Percentiles rank a stretch among this genome's conserved stretches.
These are phyloP conservation scores for Homolaphlyctis polyrhiza DNA, from an alignment of 371 early-diverging fungal genomes.

Conservation along the genomic window DNA sequence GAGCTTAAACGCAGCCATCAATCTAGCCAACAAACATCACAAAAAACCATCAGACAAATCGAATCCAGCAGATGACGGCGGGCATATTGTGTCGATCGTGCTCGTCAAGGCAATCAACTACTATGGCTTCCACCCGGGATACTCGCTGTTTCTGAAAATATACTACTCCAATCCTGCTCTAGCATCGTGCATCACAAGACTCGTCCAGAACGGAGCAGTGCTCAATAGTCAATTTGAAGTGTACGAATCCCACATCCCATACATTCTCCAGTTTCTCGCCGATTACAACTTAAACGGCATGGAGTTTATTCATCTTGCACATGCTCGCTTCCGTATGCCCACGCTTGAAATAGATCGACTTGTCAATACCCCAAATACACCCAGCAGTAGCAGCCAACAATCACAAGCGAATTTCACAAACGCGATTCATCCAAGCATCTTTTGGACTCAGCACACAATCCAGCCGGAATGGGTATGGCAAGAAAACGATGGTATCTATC, in stretches of 20 bases:
- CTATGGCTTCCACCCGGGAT: constrained; percentile 75
- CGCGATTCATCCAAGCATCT: neutral
- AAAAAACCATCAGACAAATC: constrained; percentile 12
- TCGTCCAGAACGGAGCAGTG: constrained; percentile 70
- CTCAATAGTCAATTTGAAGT: constrained; percentile 61
- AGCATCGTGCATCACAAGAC: neutral
- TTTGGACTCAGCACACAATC: neutral
- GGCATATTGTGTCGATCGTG: constrained; percentile 61
- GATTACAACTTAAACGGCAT: constrained; percentile 93
- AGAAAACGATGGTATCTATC: constrained; percentile 8
- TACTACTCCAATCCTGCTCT: constrained; percentile 18
- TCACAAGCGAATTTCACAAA: neutral
- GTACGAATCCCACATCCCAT: constrained; percentile 86
- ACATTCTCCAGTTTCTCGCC: constrained; percentile 82
- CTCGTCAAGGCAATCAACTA: constrained; percentile 76
- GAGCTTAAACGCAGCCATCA: constrained; percentile 69
- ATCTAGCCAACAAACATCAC: constrained; percentile 30
- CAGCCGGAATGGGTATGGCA: constrained; percentile 14
- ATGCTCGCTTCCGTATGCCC: constrained; percentile 32
- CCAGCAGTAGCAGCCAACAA: no score
- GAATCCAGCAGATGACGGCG: constrained; percentile 19
- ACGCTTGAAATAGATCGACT: constrained; percentile 1
- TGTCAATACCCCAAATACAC: no score
- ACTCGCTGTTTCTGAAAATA: constrained; percentile 71
- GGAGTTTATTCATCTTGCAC: constrained; percentile 62